These are phyloP conservation scores for Hypoxylon sp. DNA, from an alignment of 2,329 filamentous ascomycete genomes.

Conservation along the genomic window DNA sequence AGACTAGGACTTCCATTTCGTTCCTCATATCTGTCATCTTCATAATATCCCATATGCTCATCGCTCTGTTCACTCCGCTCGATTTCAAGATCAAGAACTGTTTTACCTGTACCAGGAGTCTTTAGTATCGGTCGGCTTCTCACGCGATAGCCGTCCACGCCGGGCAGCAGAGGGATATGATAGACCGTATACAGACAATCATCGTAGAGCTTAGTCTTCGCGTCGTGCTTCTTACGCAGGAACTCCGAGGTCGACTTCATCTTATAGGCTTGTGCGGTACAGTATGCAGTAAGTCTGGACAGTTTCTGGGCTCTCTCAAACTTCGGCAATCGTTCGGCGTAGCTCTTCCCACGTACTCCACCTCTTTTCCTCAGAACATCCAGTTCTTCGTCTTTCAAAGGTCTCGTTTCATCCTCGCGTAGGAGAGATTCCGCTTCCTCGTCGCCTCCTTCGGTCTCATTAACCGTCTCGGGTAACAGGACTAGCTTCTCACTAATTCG, in stretches of 20 bases:
- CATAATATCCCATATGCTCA: conserved; percentile 92
- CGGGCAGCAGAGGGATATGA: conserved; percentile 87
- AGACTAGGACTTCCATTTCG: conserved; percentile 48
- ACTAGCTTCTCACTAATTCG: conserved; percentile 99
- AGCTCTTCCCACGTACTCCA: conserved; percentile 81
- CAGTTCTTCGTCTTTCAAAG: conserved; percentile 75
- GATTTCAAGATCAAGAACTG: conserved; percentile 93
- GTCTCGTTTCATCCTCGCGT: conserved; percentile 66
- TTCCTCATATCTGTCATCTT: conserved; percentile 74
- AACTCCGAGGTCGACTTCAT: conserved; percentile 90
- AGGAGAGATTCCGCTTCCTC: conserved; percentile 65
- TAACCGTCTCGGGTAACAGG: conserved; percentile 83
- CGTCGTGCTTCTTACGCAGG: conserved; percentile 86
- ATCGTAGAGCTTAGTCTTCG: conserved; percentile 96
- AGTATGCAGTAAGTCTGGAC: conserved; percentile 92
- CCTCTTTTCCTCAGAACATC: conserved; percentile 73
- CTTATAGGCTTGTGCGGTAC: conserved; percentile 93
- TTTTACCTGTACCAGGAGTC: conserved; percentile 89
- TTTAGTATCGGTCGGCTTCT: conserved; percentile 92
- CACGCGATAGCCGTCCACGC: conserved; percentile 86
- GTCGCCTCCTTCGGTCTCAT: conserved; percentile 69
- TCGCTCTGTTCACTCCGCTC: conserved; percentile 91
- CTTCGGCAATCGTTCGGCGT: conserved; percentile 93
- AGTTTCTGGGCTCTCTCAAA: conserved; percentile 87
- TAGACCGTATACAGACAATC: conserved; percentile 98